phyloP scores from a whole-genome alignment of 129 eudicot genomes.

The Artemisia argyi region DNA sequence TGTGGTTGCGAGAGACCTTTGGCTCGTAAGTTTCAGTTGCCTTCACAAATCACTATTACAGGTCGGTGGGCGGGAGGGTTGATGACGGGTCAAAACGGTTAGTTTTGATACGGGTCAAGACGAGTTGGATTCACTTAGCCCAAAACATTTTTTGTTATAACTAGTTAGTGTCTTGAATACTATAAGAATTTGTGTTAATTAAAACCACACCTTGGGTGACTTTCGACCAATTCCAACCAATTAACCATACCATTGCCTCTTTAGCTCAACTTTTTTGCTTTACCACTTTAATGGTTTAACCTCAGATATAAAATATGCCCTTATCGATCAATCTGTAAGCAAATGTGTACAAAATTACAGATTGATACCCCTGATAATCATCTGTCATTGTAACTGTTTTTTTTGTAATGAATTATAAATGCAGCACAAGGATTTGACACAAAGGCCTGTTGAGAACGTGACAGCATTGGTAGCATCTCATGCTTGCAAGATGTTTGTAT shows the following conservation, averaged over 20 bases:
- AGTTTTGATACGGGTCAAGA: neutral
- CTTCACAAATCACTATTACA: neutral
- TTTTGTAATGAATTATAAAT: neutral
- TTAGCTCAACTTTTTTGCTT: no score
- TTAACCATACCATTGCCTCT: no score
- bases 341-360: no score
- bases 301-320: no score
- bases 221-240: no score
- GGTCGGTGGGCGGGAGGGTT: neutral
- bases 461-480: conserved; percentile 56
- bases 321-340: no score
- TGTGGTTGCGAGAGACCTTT: conserved; percentile 71
- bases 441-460: conserved; percentile 41
- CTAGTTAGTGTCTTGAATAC: no score
- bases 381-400: neutral
- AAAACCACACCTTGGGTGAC: no score
- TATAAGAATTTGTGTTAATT: no score
- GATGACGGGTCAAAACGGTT: neutral
- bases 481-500: conserved; percentile 70
- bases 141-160: no score
- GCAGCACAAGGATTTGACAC: conserved; percentile 66
- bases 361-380: no score
- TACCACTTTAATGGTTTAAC: no score
- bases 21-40: conserved; percentile 59
- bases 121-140: neutral